Base-by-base conservation (phyloP, 2,329 filamentous ascomycete species). In the Verticillium alfalfae region DNA sequence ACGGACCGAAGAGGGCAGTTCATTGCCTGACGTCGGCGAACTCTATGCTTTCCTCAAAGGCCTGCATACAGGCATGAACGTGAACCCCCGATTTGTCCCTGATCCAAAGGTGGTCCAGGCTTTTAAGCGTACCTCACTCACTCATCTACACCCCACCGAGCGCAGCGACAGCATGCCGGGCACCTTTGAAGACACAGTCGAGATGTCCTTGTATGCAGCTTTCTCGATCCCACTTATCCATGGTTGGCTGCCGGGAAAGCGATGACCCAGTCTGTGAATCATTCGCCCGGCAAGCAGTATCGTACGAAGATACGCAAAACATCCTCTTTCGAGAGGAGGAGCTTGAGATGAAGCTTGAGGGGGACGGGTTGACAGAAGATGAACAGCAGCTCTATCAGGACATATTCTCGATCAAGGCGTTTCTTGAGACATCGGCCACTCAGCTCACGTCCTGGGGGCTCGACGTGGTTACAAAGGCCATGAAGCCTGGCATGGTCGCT, bases 31-130 rank as follows among this genome's bases (percentile, higher is more conserved):
- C 71, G 89, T 98, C 10, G 85, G 88, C 39, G 93, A 97, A 63
- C 81, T 99, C 1, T 96, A 97, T 72, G 82, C 84, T 7, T 99
- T 99, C 70, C 79, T 99, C 2, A 86, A 95, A 61, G 91, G 92
- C 55, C 79, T 99, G 2, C 92, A 97, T 68, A 98, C 93, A 0
- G 95, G 95, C 41, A 97, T 99, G 91, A 99, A 98, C 69, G 94
- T 98, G 62, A 99, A 99, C 66, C 95, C 95, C 2, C 87, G 90
- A 22, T 95, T 97, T 66, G 83, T 96, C 8, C 83, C 91, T 2
- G 82, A 79, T 0, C 71, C 76, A 8, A 78, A 83, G 15, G 73
- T 79, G 22, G 70, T 78, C 36, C 74, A 69, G 60, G 79, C 80
- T 2, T 80, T 81, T 56, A 81, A 80, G 70, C 80, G 76, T 58